Conservation (phyloP, 179 eudicot species). For the Vitellaria paradoxa region DNA sequence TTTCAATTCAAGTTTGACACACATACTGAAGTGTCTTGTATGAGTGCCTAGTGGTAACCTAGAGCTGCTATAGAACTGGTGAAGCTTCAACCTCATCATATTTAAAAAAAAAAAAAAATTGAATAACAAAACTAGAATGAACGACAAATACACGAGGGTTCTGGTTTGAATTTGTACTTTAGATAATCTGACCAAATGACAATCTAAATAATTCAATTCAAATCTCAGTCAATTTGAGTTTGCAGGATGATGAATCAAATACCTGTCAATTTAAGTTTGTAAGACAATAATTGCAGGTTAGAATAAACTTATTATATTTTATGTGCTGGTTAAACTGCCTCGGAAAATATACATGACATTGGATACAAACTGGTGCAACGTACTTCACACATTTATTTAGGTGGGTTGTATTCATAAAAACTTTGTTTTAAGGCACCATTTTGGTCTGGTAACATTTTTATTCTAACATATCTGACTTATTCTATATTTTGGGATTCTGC, state of each 20-base stretch:
- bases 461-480: neutral
- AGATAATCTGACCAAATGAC: neutral
- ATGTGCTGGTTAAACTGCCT: neutral
- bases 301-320: neutral
- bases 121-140: no score
- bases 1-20: no score
- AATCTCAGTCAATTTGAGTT: no score
- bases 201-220: no score
- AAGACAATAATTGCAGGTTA: neutral
- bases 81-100: neutral
- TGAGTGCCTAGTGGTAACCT: no score
- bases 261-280: neutral
- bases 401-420: no score
- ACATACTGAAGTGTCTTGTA: no score
- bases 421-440: neutral
- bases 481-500: neutral
- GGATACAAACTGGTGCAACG: neutral
- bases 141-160: neutral
- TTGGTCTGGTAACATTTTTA: neutral
- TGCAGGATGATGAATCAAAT: neutral
- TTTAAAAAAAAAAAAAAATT: no score
- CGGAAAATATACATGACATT: neutral
- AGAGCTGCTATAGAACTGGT: neutral
- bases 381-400: neutral
- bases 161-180: neutral